Percentiles rank a stretch among this genome's conserved stretches.
These are phyloP conservation scores for Staphylotrichum longicolle DNA, from an alignment of 495 filamentous ascomycete genomes.

Conservation along the genomic window DNA sequence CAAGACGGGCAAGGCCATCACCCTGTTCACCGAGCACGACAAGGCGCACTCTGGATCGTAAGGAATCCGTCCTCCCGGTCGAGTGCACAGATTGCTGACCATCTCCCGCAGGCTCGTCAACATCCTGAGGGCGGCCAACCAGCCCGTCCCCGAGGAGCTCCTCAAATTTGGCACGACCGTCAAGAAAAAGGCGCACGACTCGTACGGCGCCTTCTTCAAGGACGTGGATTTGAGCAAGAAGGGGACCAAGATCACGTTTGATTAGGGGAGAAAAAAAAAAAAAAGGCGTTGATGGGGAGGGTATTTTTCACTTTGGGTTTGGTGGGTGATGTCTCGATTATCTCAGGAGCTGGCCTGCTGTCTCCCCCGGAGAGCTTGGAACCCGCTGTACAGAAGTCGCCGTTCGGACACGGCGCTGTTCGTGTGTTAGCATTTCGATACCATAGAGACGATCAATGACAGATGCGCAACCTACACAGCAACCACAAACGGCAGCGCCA, in stretches of 20 bases:
- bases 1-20: conserved; percentile 84
- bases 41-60: conserved; percentile 83
- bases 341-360: conserved; percentile 18
- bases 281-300: conserved; percentile 1
- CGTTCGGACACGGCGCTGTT: conserved; percentile 60
- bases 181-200: conserved; percentile 94
- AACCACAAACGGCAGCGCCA: conserved; percentile 54
- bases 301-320: too few relatives aligned
- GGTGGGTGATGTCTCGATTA: conserved; percentile 1
- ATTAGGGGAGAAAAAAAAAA: conserved; percentile 49
- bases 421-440: conserved; percentile 23
- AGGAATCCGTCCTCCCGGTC: conserved; percentile 37
- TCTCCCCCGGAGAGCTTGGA: conserved; percentile 40
- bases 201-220: conserved; percentile 91
- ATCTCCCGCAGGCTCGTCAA: conserved; percentile 63
- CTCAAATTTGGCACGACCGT: conserved; percentile 97
- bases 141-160: conserved; percentile 81
- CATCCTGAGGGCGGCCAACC: conserved; percentile 83
- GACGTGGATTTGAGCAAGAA: conserved; percentile 73
- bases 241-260: conserved; percentile 91
- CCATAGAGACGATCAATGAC: conserved; percentile 16
- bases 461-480: conserved; percentile 55
- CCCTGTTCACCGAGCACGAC: conserved; percentile 91
- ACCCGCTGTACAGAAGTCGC: conserved; percentile 52
- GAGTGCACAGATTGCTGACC: too few relatives aligned